Evolutionary conservation across 768 basidiomycete genomes (phyloP).

Genomic region (Phlebiopsis gigantea): DNA sequence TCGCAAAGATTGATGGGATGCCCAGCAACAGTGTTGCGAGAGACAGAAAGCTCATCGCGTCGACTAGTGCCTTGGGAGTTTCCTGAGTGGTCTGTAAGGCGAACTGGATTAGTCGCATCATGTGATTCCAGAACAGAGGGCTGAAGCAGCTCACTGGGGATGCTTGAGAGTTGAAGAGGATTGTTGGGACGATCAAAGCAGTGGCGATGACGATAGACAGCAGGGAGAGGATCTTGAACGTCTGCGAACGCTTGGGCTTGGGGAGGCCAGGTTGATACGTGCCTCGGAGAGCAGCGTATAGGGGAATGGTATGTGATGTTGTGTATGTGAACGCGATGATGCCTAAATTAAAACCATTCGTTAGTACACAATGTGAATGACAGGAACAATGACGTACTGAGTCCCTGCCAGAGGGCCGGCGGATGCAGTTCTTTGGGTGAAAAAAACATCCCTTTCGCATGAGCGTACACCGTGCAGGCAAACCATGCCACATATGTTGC

Average conservation of each 20-base stretch:
- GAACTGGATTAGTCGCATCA: constrained; percentile 11
- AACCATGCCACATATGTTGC: constrained; percentile 60
- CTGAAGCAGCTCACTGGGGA: constrained; percentile 30
- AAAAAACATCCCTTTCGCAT: constrained; percentile 39
- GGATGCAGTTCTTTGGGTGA: constrained; percentile 30
- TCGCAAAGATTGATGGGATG: constrained; percentile 54
- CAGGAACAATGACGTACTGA: constrained; percentile 40
- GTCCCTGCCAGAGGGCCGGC: constrained; percentile 51
- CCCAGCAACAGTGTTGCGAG: constrained; percentile 50
- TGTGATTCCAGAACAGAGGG: constrained; percentile 10
- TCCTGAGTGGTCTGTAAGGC: background rate
- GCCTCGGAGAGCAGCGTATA: constrained; percentile 57
- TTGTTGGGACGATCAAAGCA: constrained; percentile 46
- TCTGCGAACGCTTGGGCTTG: constrained; percentile 44
- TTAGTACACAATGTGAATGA: background rate
- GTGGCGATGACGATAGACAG: constrained; percentile 44
- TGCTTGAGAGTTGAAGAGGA: constrained; percentile 47
- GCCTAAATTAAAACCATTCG: constrained; percentile 37
- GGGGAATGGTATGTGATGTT: constrained; percentile 56
- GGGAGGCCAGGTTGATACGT: constrained; percentile 29
- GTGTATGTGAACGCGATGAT: constrained; percentile 61
- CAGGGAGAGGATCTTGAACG: constrained; percentile 54
- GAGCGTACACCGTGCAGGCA: constrained; percentile 44
- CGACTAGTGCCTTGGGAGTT: background rate
- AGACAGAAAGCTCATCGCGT: constrained; percentile 24